Conservation (phyloP, 2,329 filamentous ascomycete species). For the Aspergillus ochraceus region DNA sequence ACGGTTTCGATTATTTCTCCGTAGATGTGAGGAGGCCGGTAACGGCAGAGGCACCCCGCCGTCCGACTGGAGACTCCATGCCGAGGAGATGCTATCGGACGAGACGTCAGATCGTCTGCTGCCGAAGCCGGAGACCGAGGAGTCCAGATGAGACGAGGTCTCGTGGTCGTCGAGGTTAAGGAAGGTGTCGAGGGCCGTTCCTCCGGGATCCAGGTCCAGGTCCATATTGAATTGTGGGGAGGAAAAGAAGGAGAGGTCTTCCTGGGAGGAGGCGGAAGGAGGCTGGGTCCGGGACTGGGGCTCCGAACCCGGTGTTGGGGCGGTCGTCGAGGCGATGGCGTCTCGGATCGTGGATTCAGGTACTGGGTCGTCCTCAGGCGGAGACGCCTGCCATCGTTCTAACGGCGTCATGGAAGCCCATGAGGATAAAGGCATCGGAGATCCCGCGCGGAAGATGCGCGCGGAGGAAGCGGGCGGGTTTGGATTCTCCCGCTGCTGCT, state of each 20-base stretch:
- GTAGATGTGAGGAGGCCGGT: constrained; percentile 18
- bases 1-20: constrained; percentile 7
- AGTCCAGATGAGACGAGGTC: constrained; percentile 28
- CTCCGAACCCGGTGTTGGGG: neutral
- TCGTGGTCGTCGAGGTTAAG: constrained; percentile 27
- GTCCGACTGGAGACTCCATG: constrained; percentile 37
- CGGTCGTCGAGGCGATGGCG: constrained; percentile 28
- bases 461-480: neutral
- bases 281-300: neutral
- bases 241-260: neutral
- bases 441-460: constrained; percentile 40
- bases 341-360: constrained; percentile 41
- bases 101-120: constrained; percentile 31
- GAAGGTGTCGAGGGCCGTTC: constrained; percentile 3
- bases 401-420: constrained; percentile 46
- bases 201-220: neutral
- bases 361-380: constrained; percentile 49
- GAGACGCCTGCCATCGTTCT: constrained; percentile 48
- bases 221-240: neutral
- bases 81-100: constrained; percentile 32
- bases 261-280: neutral
- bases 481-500: constrained; percentile 17
- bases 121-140: constrained; percentile 31
- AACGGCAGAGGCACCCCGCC: constrained; percentile 17
- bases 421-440: constrained; percentile 41